Conservation (phyloP, 2,329 filamentous ascomycete species). For the Pseudogymnoascus sp. region DNA sequence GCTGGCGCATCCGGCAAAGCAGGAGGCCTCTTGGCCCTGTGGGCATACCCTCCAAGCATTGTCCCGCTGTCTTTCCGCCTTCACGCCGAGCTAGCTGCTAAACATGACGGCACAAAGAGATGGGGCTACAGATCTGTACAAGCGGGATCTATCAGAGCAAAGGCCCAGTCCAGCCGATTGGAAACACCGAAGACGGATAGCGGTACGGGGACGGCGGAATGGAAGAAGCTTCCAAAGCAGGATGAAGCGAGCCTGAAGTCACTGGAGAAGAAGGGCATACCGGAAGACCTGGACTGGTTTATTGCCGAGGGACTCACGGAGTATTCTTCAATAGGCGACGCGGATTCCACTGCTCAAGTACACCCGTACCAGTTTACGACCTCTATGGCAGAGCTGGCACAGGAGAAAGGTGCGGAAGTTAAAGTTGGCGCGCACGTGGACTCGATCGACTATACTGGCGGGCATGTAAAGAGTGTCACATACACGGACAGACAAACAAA, state of each 20-base stretch:
- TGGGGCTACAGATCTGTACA: slow-evolving; percentile 66
- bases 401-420: slow-evolving; percentile 57
- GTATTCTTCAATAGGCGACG: slow-evolving; percentile 79
- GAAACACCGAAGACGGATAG: slow-evolving; percentile 32
- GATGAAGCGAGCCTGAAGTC: slow-evolving; percentile 11
- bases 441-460: slow-evolving; percentile 36
- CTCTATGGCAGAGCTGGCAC: slow-evolving; percentile 65
- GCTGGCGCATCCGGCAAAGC: slow-evolving; percentile 87
- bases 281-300: slow-evolving; percentile 75
- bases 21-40: slow-evolving; percentile 75
- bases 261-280: slow-evolving; percentile 28
- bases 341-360: slow-evolving; percentile 60
- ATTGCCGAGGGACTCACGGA: slow-evolving; percentile 52
- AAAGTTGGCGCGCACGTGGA: slow-evolving; percentile 34
- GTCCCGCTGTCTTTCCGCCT: slow-evolving; percentile 77
- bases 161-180: slow-evolving; percentile 20
- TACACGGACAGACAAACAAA: slow-evolving; percentile 42
- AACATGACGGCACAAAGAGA: slow-evolving; percentile 63
- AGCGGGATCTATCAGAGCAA: slow-evolving; percentile 31
- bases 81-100: slow-evolving; percentile 68
- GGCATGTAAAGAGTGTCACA: slow-evolving; percentile 41
- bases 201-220: slow-evolving; percentile 39
- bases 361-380: slow-evolving; percentile 85
- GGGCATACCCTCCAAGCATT: slow-evolving; percentile 77
- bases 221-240: slow-evolving; percentile 29